Base-by-base conservation (phyloP, 129 eudicot genomes). In the Saposhnikovia divaricata region DNA sequence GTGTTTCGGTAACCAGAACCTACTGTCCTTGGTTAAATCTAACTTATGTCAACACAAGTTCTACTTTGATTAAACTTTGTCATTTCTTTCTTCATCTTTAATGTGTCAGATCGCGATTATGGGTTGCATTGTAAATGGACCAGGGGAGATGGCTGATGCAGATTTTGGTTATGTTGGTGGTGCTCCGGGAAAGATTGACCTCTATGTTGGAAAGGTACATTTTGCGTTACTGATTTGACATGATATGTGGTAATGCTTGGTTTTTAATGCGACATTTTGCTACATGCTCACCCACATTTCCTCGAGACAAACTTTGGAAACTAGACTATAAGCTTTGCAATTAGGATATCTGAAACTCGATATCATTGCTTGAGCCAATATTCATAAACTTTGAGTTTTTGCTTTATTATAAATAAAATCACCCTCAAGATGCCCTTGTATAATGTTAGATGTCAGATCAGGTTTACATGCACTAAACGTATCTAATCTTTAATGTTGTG, bases 61-160 rank as follows among this genome's bases (percentile, higher is more conserved):
- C 55, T 83, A 46, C 38, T 78, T 18, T 43, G 28, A n/a, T 16
- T 23, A 59, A 55, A 57, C 15, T 7, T 18, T 23, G 5, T 75
- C 59, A 63, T 66, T 74, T 28, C 27, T 61, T 51, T 39, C 61
- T 8, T 76, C 34, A 4, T 72, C 74, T 79, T 25, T 69, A 31
- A 38, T 80, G 11, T 82, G 79, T 79, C 88, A 94, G 98, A 95
- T 95, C 78, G 98, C 98, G 19, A 95, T 95, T 77, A 95, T 95
- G 98, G 98, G 98, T 51, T 95, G 98, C 91, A 95, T 95, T 76
- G 98, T 95, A 38, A 95, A 95, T 77, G 98, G 98, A 78, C 98
- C 97, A 11, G 98, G 98, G 83, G 98, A 95, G 89, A 95, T 95
- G 98, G 98, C 97, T 48, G 98, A 95, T 85, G 98, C 98, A 50